phyloP scores from a whole-genome alignment of 2,329 filamentous ascomycete genomes.

The Aspergillus sp. region DNA sequence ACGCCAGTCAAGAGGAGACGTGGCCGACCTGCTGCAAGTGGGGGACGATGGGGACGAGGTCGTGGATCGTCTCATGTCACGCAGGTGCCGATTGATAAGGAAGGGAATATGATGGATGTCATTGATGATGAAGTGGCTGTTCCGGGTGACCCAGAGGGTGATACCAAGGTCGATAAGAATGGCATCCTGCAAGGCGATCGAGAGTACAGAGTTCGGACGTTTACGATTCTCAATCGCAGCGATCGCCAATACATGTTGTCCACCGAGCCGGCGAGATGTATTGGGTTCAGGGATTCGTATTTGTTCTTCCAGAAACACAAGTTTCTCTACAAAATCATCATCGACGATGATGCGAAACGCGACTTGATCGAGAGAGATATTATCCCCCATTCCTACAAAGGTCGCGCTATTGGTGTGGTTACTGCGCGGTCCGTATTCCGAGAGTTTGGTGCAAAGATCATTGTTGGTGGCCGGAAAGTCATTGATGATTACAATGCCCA shows the following conservation, averaged over 20 bases:
- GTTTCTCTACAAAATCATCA: slow-evolving; percentile 95
- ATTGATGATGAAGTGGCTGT: slow-evolving; percentile 88
- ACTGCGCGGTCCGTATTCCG: slow-evolving; percentile 95
- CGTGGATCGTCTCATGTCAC: slow-evolving; percentile 74
- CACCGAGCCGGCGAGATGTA: slow-evolving; percentile 92
- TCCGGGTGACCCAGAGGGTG: slow-evolving; percentile 82
- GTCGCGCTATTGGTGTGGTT: slow-evolving; percentile 92
- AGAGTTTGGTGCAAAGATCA: slow-evolving; percentile 91
- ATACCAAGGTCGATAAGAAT: slow-evolving; percentile 88
- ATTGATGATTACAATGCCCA: slow-evolving; percentile 86
- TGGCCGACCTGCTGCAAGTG: slow-evolving; percentile 54
- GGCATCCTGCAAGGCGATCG: slow-evolving; percentile 79
- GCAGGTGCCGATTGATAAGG: slow-evolving; percentile 85
- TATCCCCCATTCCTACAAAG: slow-evolving; percentile 98
- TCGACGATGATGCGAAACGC: slow-evolving; percentile 94
- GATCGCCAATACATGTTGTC: slow-evolving; percentile 96
- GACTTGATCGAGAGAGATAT: slow-evolving; percentile 94
- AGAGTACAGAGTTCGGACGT: slow-evolving; percentile 93
- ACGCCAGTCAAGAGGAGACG: slow-evolving; percentile 60
- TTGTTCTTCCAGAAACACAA: slow-evolving; percentile 98
- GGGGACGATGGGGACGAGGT: slow-evolving; percentile 70
- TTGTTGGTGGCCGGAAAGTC: slow-evolving; percentile 84
- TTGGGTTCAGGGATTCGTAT: slow-evolving; percentile 96
- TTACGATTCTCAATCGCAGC: slow-evolving; percentile 81
- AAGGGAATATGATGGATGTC: slow-evolving; percentile 88